Percentiles rank a stretch among this genome's conserved stretches.
Evolutionary conservation across 192 early-diverging fungal genomes (phyloP).

Genomic region (Coemansia asiatica): DNA sequence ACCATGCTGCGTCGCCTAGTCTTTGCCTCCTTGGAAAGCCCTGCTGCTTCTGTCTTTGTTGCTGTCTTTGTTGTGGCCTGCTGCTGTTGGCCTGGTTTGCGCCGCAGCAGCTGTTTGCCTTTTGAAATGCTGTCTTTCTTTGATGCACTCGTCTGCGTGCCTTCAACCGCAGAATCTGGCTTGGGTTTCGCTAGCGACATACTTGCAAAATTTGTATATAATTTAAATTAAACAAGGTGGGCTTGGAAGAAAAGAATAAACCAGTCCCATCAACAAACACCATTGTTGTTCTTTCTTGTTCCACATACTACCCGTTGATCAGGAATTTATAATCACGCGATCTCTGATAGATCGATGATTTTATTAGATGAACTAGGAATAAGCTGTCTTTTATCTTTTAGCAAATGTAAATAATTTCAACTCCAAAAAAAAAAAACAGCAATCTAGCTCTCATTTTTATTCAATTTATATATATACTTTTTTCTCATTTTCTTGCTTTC

Average conservation of each 20-base stretch:
- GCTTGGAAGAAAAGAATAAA: too few species aligned
- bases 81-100: background rate
- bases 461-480: background rate
- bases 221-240: too few species aligned
- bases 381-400: background rate
- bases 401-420: background rate
- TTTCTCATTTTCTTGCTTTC: conserved; percentile 2
- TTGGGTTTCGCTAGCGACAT: background rate
- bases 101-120: background rate
- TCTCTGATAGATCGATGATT: background rate
- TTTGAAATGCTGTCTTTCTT: too few species aligned
- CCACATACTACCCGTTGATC: background rate
- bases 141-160: background rate
- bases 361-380: too few species aligned
- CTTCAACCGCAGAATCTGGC: background rate
- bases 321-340: conserved; percentile 1
- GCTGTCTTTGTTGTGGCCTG: background rate
- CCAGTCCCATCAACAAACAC: too few species aligned
- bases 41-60: background rate
- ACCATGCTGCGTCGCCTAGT: conserved; percentile 11
- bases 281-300: background rate
- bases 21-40: conserved; percentile 10
- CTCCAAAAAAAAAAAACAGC: background rate
- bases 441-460: background rate
- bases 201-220: too few species aligned